Percentiles rank a stretch among this genome's conserved stretches.
Conservation (phyloP, 164 flowering plant species). For the Aristolochia fimbriata region DNA sequence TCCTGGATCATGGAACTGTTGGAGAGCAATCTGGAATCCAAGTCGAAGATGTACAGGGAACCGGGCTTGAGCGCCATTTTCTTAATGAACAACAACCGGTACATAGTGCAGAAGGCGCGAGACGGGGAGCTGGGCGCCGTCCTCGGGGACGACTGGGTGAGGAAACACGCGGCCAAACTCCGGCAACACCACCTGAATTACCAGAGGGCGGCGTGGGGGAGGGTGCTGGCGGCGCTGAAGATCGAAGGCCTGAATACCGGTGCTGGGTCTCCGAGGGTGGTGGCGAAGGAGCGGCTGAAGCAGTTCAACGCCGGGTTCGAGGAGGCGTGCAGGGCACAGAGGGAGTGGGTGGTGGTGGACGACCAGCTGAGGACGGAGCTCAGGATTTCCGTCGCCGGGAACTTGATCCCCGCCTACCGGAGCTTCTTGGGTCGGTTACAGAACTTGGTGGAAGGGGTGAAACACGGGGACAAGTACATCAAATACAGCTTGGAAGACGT, state of each 20-base stretch:
- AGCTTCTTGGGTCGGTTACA: slow-evolving; percentile 57
- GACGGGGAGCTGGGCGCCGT: slow-evolving; percentile 65
- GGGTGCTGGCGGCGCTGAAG: slow-evolving; percentile 45
- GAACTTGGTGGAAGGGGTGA: slow-evolving; percentile 34
- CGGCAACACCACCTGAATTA: slow-evolving; percentile 49
- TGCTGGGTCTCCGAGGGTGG: background rate
- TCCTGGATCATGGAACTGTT: slow-evolving; percentile 91
- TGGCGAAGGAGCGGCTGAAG: slow-evolving; percentile 56
- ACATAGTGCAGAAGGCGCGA: slow-evolving; percentile 73
- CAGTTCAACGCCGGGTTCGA: slow-evolving; percentile 56
- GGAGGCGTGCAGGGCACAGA: slow-evolving; percentile 46
- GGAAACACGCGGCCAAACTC: slow-evolving; percentile 61
- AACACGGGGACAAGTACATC: slow-evolving; percentile 37
- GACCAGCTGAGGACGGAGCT: slow-evolving; percentile 67
- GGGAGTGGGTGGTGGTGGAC: slow-evolving; percentile 60
- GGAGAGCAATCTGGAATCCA: slow-evolving; percentile 81
- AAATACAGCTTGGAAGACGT: slow-evolving; percentile 57
- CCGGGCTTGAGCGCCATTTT: slow-evolving; percentile 60
- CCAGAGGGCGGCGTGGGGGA: slow-evolving; percentile 70
- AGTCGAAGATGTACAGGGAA: slow-evolving; percentile 66
- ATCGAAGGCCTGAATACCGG: slow-evolving; percentile 21
- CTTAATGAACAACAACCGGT: slow-evolving; percentile 84
- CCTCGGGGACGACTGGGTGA: slow-evolving; percentile 85
- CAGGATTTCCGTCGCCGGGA: slow-evolving; percentile 31
- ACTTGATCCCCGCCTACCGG: slow-evolving; percentile 47